Evolutionary conservation across 2,329 filamentous ascomycete species (phyloP), one percentile per base, ranked within the genome.

Genomic region (Hypomyces rosellus): DNA sequence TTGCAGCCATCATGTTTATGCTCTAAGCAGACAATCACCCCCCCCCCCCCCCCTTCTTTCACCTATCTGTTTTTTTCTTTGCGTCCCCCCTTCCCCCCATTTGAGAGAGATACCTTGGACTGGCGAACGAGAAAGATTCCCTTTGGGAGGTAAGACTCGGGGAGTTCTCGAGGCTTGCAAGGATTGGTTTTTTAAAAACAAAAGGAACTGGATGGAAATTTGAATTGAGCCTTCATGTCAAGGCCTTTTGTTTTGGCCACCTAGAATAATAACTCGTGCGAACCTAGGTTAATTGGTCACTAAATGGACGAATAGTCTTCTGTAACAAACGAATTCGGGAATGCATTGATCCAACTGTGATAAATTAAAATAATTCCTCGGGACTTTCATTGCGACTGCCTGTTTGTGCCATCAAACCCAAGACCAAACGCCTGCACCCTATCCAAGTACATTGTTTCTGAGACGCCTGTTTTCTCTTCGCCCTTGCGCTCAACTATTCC

Each of bases 1-100:
- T 69, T 36, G 65, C 64, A 12, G 58, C 58, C 42, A 54, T 68
- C 45, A 62, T 67, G 60, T 62, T 67, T 37, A 51, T 65, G 42
- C 53, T 69, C 48, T 73, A 62, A 61, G 44, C 30, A 30, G 30
- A 36, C 14, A 5, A 7, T 15, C 12, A 16, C 13, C 30, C 3
- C 20, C 13, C 45, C 15, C 20, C 13, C n/a, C 37, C 20, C 16
- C 37, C 14, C 25, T 4, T 6, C 16, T n/a, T 39, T 39, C 3
- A n/a, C 16, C 37, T 40, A 15, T 40, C 38, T 40, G 15, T 40
- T n/a, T 41, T 18, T 40, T 18, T 16, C 16, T 13, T 20, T 41
- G 16, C 5, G 13, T 41, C 11, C 5, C 37, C 37, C n/a, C 14
- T 41, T 22, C 20, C 20, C 15, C 20, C 16, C 15, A 13, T n/a